Evolutionary conservation across 108 stramenopile genomes (phyloP).

Genomic region (Chaetoceros muelleri): DNA sequence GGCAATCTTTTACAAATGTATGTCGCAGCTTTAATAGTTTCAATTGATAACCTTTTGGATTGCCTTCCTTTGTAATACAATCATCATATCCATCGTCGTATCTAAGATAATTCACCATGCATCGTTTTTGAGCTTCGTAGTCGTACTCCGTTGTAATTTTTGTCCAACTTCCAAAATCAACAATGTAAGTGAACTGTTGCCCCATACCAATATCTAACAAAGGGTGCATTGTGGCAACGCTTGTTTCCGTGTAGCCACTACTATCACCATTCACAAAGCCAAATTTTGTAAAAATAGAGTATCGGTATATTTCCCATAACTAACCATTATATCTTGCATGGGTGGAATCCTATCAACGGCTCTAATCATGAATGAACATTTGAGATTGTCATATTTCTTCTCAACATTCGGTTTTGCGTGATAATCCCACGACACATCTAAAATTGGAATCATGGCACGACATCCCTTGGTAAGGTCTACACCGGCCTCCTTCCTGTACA

Average conservation of each 20-base stretch:
- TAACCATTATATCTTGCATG: constrained; percentile 34
- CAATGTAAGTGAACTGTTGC: constrained; percentile 43
- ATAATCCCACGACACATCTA: constrained; percentile 74
- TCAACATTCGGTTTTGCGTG: constrained; percentile 60
- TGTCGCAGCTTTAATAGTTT: constrained; percentile 59
- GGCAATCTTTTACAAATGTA: constrained; percentile 48
- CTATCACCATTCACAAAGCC: constrained; percentile 83
- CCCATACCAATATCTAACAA: constrained; percentile 37
- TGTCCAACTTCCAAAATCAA: constrained; percentile 5
- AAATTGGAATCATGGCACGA: constrained; percentile 61
- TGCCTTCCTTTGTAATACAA: constrained; percentile 29
- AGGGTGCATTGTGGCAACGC: constrained; percentile 49
- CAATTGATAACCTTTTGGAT: constrained; percentile 26
- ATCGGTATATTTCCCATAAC: constrained; percentile 61
- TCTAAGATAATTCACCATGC: constrained; percentile 44
- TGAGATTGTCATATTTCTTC: constrained; percentile 33
- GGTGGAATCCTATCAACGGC: constrained; percentile 29
- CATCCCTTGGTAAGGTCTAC: constrained; percentile 42
- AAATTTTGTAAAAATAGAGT: constrained; percentile 59
- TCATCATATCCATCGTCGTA: constrained; percentile 73
- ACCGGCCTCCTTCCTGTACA: constrained; percentile 27
- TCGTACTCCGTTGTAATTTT: constrained; percentile 3
- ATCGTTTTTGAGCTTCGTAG: constrained; percentile 24
- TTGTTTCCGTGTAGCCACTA: constrained; percentile 43
- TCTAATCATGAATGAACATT: constrained; percentile 38